Percentiles rank a stretch among this genome's conserved stretches.
Evolutionary conservation across 805 yeast genomes (phyloP).

Genomic region (Yarrowia sp.): DNA sequence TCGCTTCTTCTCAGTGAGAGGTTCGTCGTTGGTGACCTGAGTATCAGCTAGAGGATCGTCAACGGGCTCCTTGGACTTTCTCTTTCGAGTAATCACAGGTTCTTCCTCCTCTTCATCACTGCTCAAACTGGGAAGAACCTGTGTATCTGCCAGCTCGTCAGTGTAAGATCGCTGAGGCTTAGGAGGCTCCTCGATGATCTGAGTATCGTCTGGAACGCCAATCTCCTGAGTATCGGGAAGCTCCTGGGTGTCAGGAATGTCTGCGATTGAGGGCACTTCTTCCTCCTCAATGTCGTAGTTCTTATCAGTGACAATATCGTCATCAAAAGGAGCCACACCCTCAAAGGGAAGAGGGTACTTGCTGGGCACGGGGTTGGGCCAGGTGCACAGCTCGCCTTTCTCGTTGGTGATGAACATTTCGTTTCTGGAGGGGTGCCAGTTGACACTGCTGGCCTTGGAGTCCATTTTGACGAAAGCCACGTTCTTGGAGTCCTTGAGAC

Average conservation of each 20-base stretch:
- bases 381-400: constrained; percentile 48
- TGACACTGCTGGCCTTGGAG: constrained; percentile 43
- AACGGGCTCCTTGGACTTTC: constrained; percentile 11
- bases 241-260: neutral
- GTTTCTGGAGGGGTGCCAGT: constrained; percentile 52
- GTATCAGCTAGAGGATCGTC: constrained; percentile 29
- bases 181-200: neutral
- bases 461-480: constrained; percentile 42
- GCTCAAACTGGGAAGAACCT: constrained; percentile 1
- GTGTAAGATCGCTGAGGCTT: neutral
- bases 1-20: neutral
- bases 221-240: neutral
- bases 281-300: constrained; percentile 20
- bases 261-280: neutral
- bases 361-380: constrained; percentile 43
- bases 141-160: constrained; percentile 7
- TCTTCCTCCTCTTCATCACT: neutral
- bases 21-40: constrained; percentile 41
- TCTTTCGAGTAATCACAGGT: constrained; percentile 39
- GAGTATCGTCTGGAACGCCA: neutral
- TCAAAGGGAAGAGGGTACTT: constrained; percentile 16
- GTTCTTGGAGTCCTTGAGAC: constrained; percentile 51
- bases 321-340: neutral
- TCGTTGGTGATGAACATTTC: constrained; percentile 47
- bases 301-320: constrained; percentile 1